A percentile compares a stretch with the other conserved stretches of the same genome.
These are phyloP conservation scores for Copromyces sp. DNA, from an alignment of 495 filamentous ascomycete genomes.

Conservation along the genomic window DNA sequence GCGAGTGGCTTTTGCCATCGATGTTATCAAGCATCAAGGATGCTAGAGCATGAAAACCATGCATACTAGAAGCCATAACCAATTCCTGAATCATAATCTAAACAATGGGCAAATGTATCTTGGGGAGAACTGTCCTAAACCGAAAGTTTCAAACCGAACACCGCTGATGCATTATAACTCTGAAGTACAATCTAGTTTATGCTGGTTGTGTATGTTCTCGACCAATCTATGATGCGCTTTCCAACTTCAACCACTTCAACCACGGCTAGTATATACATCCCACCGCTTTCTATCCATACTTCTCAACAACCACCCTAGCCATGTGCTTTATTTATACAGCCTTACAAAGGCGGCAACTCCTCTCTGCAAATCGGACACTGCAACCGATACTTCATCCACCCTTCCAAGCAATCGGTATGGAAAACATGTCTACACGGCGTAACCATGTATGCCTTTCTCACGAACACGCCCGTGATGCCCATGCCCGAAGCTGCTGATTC, in stretches of 20 bases:
- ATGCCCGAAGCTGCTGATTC: constrained; percentile 25
- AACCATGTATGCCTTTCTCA: constrained; percentile 83
- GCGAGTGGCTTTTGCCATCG: neutral
- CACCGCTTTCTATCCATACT: neutral
- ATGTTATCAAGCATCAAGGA: neutral
- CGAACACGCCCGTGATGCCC: constrained; percentile 60
- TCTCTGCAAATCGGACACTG: constrained; percentile 96
- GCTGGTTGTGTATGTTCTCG: neutral
- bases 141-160: neutral
- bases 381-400: constrained; percentile 87
- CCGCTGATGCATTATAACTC: neutral
- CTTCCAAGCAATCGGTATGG: constrained; percentile 85
- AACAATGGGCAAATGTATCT: too few relatives aligned
- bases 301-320: neutral
- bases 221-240: neutral
- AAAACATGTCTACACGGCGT: constrained; percentile 96
- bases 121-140: too few relatives aligned
- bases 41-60: neutral
- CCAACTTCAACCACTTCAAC: neutral
- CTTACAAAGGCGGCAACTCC: constrained; percentile 68
- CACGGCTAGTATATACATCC: neutral
- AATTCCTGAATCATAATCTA: neutral
- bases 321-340: neutral
- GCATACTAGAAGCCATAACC: neutral
- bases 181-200: neutral